A percentile compares a stretch with the other conserved stretches of the same genome.
phyloP scores from a whole-genome alignment of 106 monocot species.

The Dioscorea alata region DNA sequence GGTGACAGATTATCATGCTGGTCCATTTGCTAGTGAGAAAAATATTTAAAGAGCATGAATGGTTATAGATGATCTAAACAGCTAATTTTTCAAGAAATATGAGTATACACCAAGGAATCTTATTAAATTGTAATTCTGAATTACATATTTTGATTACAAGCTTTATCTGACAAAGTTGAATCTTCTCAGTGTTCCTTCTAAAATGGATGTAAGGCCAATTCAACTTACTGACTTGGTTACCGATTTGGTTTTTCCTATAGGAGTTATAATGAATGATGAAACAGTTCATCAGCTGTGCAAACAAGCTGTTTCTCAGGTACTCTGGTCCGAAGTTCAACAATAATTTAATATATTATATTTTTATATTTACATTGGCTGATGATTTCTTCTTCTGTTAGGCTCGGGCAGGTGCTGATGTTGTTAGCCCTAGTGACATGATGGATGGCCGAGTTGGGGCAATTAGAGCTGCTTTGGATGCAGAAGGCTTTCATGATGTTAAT shows the following conservation, averaged over 20 bases:
- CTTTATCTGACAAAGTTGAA: too few species aligned
- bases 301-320: conserved; percentile 97
- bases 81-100: too few species aligned
- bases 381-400: conserved; percentile 36
- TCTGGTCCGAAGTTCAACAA: not conserved
- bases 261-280: conserved; percentile 99
- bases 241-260: conserved; percentile 22
- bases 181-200: too few species aligned
- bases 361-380: not conserved
- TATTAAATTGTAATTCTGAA: too few species aligned
- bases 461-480: conserved; percentile 74
- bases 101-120: too few species aligned
- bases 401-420: conserved; percentile 92
- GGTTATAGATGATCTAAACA: too few species aligned
- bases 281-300: conserved; percentile 97
- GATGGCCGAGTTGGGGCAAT: conserved; percentile 90
- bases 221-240: not conserved
- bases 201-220: too few species aligned
- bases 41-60: too few species aligned
- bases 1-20: too few species aligned
- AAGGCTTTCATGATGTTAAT: conserved; percentile 89
- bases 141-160: too few species aligned
- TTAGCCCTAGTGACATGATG: conserved; percentile 99
- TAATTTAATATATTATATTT: not conserved
- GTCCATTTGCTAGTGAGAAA: too few species aligned